phyloP scores from a whole-genome alignment of 306 rosid species.

The Bauhinia variegata region DNA sequence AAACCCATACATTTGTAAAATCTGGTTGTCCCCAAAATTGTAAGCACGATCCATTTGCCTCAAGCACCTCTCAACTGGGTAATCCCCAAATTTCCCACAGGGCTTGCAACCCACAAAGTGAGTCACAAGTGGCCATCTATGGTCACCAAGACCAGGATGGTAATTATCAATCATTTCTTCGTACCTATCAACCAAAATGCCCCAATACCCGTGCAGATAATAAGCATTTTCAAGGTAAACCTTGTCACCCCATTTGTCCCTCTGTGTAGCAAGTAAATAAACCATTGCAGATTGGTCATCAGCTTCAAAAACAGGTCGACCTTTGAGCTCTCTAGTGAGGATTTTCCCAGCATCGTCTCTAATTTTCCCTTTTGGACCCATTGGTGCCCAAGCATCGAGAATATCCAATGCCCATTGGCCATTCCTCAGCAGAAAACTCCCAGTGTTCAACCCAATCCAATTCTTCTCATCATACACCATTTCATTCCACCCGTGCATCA shows the following conservation, averaged over 20 bases:
- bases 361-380: slow-evolving; percentile 84
- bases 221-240: slow-evolving; percentile 74
- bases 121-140: slow-evolving; percentile 92
- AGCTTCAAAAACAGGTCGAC: slow-evolving; percentile 69
- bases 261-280: slow-evolving; percentile 56
- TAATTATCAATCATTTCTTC: slow-evolving; percentile 80
- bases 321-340: slow-evolving; percentile 66
- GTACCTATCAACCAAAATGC: slow-evolving; percentile 78
- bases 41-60: slow-evolving; percentile 90
- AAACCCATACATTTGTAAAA: slow-evolving; percentile 84
- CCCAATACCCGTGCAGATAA: slow-evolving; percentile 90
- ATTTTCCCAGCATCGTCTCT: slow-evolving; percentile 85
- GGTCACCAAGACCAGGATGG: slow-evolving; percentile 85
- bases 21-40: slow-evolving; percentile 87
- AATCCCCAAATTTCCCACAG: slow-evolving; percentile 89
- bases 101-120: slow-evolving; percentile 97
- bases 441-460: slow-evolving; percentile 91
- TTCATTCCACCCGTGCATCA: slow-evolving; percentile 88
- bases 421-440: slow-evolving; percentile 72
- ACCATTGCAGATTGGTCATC: slow-evolving; percentile 84
- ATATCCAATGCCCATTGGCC: slow-evolving; percentile 69
- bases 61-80: slow-evolving; percentile 81
- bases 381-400: slow-evolving; percentile 77
- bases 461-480: slow-evolving; percentile 78
- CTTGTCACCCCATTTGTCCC: slow-evolving; percentile 70